Conservation (phyloP, 768 basidiomycete species). For the Serendipita sp. region DNA sequence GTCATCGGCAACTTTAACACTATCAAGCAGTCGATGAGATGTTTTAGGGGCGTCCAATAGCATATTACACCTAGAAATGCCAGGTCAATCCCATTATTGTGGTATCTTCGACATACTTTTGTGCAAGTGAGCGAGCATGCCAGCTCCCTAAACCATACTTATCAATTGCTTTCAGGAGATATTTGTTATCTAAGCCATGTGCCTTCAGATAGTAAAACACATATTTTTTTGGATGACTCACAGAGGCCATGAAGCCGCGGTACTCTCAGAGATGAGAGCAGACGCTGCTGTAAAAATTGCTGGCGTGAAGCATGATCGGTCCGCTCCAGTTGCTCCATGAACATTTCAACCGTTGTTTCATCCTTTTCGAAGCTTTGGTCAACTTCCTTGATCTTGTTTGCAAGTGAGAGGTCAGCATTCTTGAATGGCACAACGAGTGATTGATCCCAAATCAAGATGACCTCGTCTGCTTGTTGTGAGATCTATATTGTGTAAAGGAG, state of each 20-base stretch:
- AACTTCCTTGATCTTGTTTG: background rate
- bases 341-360: background rate
- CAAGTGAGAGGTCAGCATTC: background rate
- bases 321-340: background rate
- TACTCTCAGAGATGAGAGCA: background rate
- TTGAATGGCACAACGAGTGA: background rate
- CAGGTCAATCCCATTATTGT: background rate
- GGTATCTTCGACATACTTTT: background rate
- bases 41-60: background rate
- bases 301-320: background rate
- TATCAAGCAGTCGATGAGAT: background rate
- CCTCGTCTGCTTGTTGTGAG: background rate
- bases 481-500: background rate
- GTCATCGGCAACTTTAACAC: background rate
- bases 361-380: background rate
- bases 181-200: background rate
- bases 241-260: background rate
- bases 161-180: background rate
- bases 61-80: background rate
- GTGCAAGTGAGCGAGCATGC: background rate
- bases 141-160: background rate
- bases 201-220: background rate
- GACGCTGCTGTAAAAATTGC: background rate
- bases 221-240: background rate
- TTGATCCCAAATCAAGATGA: background rate